Percentiles rank a stretch among this genome's conserved stretches.
These are phyloP conservation scores for Alternaria tenuissima DNA, from an alignment of 2,329 filamentous ascomycete genomes.

Conservation along the genomic window DNA sequence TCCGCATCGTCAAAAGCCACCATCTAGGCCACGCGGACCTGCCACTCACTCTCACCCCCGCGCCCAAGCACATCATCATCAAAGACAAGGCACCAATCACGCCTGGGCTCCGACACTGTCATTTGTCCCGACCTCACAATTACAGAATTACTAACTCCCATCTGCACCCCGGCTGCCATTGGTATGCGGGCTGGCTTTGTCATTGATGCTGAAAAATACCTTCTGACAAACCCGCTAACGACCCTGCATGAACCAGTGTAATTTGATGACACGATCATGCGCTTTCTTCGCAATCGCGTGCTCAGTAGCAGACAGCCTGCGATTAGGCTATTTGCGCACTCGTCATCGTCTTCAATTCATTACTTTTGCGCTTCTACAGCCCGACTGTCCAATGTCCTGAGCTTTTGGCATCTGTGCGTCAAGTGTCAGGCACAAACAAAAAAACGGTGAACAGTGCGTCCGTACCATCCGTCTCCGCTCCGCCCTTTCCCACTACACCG, in stretches of 20 bases:
- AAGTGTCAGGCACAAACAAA: conserved; percentile 12
- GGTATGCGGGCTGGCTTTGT: conserved; percentile 30
- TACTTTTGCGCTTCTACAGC: background rate
- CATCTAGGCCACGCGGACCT: conserved; percentile 8
- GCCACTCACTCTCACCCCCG: conserved; percentile 4
- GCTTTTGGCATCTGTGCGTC: conserved; percentile 3
- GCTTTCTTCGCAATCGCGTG: conserved; percentile 9
- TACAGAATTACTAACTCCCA: conserved; percentile 13
- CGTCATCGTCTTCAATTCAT: background rate
- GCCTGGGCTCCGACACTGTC: conserved; percentile 8
- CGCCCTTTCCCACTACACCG: conserved; percentile 16
- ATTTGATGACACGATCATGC: conserved; percentile 26
- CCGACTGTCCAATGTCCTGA: background rate
- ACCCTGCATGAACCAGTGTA: conserved; percentile 15
- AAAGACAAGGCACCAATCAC: conserved; percentile 13
- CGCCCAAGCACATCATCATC: conserved; percentile 15
- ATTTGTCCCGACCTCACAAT: conserved; percentile 19
- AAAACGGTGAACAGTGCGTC: conserved; percentile 11
- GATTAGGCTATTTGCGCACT: background rate
- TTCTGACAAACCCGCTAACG: conserved; percentile 36
- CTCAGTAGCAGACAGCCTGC: background rate
- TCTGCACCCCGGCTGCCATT: conserved; percentile 10
- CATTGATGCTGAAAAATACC: conserved; percentile 38
- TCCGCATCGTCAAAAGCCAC: conserved; percentile 14
- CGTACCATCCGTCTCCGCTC: conserved; percentile 20